These are phyloP conservation scores for Acer saccharum DNA, from an alignment of 345 rosid species.

Conservation along the genomic window DNA sequence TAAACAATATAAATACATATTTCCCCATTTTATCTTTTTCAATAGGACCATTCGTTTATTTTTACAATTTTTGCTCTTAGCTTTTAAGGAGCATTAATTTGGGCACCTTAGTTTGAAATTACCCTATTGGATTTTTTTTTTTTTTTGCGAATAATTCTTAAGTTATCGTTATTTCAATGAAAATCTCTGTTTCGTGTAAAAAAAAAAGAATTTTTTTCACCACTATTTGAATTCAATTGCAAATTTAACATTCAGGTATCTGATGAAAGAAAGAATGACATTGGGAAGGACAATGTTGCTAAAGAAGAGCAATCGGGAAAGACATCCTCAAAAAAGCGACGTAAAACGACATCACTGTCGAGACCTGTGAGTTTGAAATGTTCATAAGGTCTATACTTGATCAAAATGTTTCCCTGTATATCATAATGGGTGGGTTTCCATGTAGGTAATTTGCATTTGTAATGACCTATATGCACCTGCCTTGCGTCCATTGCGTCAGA, in stretches of 20 bases:
- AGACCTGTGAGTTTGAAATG: conserved; percentile 73
- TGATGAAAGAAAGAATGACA: conserved; percentile 63
- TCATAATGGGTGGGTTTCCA: conserved; percentile 8
- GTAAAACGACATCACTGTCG: conserved; percentile 56
- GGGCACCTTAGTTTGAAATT: background rate
- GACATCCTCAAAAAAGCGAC: conserved; percentile 58
- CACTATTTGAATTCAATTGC: background rate
- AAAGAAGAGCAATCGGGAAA: conserved; percentile 53
- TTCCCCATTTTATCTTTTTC: background rate
- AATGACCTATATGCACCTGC: conserved; percentile 95
- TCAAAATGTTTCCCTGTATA: background rate
- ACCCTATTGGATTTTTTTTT: background rate
- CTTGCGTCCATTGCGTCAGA: conserved; percentile 85
- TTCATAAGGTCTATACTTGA: conserved; percentile 22
- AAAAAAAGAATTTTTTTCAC: background rate
- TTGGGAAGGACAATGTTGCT: conserved; percentile 59
- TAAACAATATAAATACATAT: background rate
- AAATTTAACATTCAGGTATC: conserved; percentile 53
- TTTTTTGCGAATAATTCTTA: background rate
- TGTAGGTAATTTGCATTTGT: conserved; percentile 81
- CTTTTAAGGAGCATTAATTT: conserved; percentile 2
- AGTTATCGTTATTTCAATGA: background rate
- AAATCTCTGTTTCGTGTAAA: background rate
- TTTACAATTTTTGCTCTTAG: background rate
- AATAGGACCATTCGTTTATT: background rate